A percentile compares a stretch with the other conserved stretches of the same genome.
phyloP scores from a whole-genome alignment of 345 rosid species.

The Eutrema yunnanense region DNA sequence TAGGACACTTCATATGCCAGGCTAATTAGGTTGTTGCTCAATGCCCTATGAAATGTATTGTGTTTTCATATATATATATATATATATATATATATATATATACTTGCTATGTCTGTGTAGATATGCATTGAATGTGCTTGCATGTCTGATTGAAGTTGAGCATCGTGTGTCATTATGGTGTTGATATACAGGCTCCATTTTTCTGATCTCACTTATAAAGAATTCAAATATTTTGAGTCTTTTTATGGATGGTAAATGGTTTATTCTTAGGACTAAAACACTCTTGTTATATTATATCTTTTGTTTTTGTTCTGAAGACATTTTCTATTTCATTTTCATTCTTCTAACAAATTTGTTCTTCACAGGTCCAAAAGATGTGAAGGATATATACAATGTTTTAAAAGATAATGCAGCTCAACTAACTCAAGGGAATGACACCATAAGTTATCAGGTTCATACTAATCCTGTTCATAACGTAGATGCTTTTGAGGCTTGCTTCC shows the following conservation, averaged over 20 bases:
- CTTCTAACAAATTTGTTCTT: conserved; percentile 16
- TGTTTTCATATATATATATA: not conserved
- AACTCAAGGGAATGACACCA: conserved; percentile 41
- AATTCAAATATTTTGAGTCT: not conserved
- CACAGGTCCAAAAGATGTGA: conserved; percentile 72
- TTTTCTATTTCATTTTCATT: not conserved
- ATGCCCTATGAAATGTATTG: not conserved
- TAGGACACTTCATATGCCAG: not conserved
- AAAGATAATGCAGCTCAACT: conserved; percentile 68
- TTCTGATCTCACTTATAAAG: not conserved
- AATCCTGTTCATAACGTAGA: conserved; percentile 4
- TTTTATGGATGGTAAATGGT: not conserved
- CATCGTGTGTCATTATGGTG: not conserved
- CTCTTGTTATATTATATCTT: not conserved
- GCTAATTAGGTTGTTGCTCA: not conserved
- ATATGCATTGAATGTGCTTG: not conserved
- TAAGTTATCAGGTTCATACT: conserved; percentile 66
- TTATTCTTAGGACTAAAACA: not conserved
- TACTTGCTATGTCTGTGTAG: not conserved
- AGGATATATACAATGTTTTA: conserved; percentile 58
- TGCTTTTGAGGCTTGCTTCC: conserved; percentile 10
- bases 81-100: not conserved
- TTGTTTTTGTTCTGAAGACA: not conserved
- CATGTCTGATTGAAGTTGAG: conserved; percentile 4
- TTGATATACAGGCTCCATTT: not conserved